These are phyloP conservation scores for Podospora pseudoanserina DNA, from an alignment of 495 filamentous ascomycete species.

Conservation along the genomic window DNA sequence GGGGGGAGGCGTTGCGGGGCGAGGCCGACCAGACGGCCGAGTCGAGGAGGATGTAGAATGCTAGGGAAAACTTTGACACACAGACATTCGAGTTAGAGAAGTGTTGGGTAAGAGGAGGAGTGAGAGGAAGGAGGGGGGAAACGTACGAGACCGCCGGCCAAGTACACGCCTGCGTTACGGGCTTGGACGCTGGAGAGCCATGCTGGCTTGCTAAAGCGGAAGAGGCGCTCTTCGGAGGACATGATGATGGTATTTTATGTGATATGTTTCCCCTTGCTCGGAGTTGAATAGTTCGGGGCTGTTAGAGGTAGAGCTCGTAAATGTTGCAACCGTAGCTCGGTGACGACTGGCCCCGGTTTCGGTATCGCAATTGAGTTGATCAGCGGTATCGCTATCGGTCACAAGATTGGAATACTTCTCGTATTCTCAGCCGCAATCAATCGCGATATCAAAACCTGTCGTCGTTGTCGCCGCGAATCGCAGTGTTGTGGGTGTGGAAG, in stretches of 20 bases:
- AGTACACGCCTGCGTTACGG: slow-evolving; percentile 79
- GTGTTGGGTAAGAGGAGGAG: not conserved
- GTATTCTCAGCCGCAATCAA: not conserved
- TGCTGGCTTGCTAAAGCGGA: slow-evolving; percentile 74
- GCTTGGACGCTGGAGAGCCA: slow-evolving; percentile 87
- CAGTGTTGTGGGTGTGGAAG: not conserved
- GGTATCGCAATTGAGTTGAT: not conserved
- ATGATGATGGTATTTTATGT: not conserved
- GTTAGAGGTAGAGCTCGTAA: not conserved
- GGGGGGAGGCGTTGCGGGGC: slow-evolving; percentile 66
- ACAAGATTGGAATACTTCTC: not conserved
- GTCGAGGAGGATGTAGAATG: slow-evolving; percentile 95
- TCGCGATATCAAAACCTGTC: not conserved
- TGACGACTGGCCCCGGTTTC: not conserved
- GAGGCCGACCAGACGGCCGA: slow-evolving; percentile 83
- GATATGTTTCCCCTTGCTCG: not conserved
- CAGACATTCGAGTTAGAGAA: slow-evolving; percentile 1
- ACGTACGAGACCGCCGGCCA: slow-evolving; percentile 79
- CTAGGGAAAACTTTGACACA: slow-evolving; percentile 79
- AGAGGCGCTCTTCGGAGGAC: slow-evolving; percentile 58
- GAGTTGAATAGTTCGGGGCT: not conserved
- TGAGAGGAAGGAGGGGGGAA: not conserved
- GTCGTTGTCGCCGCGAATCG: not conserved
- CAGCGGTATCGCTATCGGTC: not conserved
- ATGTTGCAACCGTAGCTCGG: not conserved